Percentiles rank a stretch among this genome's conserved stretches.
These are phyloP conservation scores for Sporothrix sp. DNA, from an alignment of 2,329 filamentous ascomycete genomes.

Conservation along the genomic window DNA sequence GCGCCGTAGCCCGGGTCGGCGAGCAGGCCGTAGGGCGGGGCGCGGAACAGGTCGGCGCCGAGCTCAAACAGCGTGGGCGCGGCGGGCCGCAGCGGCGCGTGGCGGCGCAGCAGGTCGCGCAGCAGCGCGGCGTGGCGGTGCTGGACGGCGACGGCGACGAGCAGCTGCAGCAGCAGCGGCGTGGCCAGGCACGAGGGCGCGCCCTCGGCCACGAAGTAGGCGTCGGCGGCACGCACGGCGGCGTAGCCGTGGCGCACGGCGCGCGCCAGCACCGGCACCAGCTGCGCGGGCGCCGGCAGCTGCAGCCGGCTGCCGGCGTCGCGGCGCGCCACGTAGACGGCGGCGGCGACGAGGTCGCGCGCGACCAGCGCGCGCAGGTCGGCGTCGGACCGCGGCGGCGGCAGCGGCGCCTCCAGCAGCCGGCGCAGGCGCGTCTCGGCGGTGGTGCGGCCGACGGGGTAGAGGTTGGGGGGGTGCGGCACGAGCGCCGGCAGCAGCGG, in stretches of 20 bases:
- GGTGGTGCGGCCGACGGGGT: slow-evolving; percentile 1
- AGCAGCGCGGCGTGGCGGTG: background rate
- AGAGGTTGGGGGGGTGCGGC: background rate
- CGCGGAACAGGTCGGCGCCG: background rate
- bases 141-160: slow-evolving; percentile 3
- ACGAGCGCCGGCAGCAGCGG: background rate
- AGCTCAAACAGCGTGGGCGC: background rate
- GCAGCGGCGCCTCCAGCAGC: background rate
- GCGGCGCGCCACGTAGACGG: background rate
- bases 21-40: background rate
- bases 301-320: background rate
- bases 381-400: background rate
- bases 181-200: background rate
- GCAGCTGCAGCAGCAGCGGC: background rate
- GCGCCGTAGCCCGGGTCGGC: slow-evolving; percentile 1
- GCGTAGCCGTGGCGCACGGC: slow-evolving; percentile 3
- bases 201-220: background rate
- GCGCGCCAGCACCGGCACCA: background rate
- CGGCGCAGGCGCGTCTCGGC: slow-evolving; percentile 5
- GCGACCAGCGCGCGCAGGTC: background rate
- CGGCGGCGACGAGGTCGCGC: slow-evolving; percentile 1
- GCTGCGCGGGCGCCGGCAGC: background rate
- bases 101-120: background rate
- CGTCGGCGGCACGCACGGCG: background rate
- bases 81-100: background rate